A percentile compares a stretch with the other conserved stretches of the same genome.
These are phyloP conservation scores for Candida michaelii DNA, from an alignment of 805 yeast species.

Conservation along the genomic window DNA sequence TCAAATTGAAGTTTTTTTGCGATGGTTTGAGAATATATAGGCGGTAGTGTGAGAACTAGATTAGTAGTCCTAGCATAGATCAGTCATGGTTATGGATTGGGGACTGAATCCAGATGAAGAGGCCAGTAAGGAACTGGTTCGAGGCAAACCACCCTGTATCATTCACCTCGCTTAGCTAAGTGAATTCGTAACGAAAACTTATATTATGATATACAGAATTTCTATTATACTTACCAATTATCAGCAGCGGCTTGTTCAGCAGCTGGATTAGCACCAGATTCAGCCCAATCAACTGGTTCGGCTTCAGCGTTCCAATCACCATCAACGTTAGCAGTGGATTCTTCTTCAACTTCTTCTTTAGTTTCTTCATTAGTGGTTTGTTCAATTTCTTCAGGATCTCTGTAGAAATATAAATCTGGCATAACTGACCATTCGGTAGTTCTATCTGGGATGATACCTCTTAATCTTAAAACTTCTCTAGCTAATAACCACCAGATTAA, in stretches of 20 bases:
- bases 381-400: slow-evolving; percentile 99
- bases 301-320: slow-evolving; percentile 58
- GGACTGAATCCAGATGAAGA: no score
- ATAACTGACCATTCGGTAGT: slow-evolving; percentile 96
- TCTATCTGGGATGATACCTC: slow-evolving; percentile 97
- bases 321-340: slow-evolving; percentile 61
- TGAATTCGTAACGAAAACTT: slow-evolving; percentile 8
- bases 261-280: slow-evolving; percentile 51
- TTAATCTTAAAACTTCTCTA: slow-evolving; percentile 98
- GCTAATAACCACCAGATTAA: slow-evolving; percentile 99
- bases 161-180: no score
- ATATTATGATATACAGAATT: slow-evolving; percentile 8
- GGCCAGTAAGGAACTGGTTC: no score
- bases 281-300: slow-evolving; percentile 68
- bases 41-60: background rate
- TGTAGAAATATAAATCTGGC: slow-evolving; percentile 99
- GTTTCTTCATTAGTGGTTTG: slow-evolving; percentile 61
- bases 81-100: no score
- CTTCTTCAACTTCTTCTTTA: slow-evolving; percentile 53
- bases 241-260: slow-evolving; percentile 77
- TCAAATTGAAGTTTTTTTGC: slow-evolving; percentile 20
- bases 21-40: background rate
- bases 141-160: no score
- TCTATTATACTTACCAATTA: slow-evolving; percentile 37
- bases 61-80: no score